phyloP scores from a whole-genome alignment of 345 rosid species.

The Populus deltoides region DNA sequence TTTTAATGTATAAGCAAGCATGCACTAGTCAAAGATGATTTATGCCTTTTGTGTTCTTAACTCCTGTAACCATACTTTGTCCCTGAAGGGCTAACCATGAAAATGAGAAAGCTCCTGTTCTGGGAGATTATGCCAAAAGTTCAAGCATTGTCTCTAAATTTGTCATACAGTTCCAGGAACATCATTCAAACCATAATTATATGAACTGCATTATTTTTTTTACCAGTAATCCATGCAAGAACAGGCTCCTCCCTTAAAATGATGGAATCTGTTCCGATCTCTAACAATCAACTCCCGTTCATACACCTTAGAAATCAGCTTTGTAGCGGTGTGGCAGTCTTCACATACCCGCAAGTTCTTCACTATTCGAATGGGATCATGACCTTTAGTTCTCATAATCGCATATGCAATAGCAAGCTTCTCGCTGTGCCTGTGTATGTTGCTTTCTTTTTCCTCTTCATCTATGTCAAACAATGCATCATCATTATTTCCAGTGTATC shows the following conservation, averaged over 20 bases:
- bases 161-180: not conserved
- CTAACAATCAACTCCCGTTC: conserved; percentile 63
- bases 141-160: not conserved
- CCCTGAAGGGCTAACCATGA: no score
- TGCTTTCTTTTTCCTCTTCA: conserved; percentile 68
- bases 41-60: not conserved
- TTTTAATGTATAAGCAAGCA: no score
- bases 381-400: conserved; percentile 45
- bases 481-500: conserved; percentile 48
- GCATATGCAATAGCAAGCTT: conserved; percentile 72
- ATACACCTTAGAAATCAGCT: conserved; percentile 57
- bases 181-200: not conserved
- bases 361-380: conserved; percentile 46
- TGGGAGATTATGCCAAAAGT: not conserved
- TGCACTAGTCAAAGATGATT: no score
- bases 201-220: not conserved
- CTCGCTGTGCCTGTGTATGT: conserved; percentile 63
- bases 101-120: not conserved
- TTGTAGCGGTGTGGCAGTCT: conserved; percentile 70
- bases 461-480: conserved; percentile 69
- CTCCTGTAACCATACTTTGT: not conserved
- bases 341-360: conserved; percentile 78
- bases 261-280: conserved; percentile 74
- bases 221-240: conserved; percentile 79
- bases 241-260: conserved; percentile 63